phyloP scores from a whole-genome alignment of 2,329 filamentous ascomycete genomes.

The Emericellopsis atlantica region DNA sequence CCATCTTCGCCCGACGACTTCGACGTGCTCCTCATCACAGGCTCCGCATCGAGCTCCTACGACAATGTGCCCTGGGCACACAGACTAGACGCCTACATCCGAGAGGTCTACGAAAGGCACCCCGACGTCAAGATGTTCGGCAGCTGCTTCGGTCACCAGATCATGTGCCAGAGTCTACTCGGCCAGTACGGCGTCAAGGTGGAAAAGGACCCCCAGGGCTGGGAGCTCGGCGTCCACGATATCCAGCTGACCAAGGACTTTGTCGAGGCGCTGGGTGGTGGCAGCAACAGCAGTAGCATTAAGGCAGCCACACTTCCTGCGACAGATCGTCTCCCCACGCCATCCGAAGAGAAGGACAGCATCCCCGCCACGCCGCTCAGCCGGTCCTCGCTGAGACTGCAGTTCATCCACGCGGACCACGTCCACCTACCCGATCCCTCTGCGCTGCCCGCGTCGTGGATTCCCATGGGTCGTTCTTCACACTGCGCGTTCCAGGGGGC shows the following conservation, averaged over 20 bases:
- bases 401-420: conserved; percentile 23
- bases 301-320: conserved; percentile 1
- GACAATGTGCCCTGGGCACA: conserved; percentile 10
- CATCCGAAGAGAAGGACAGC: neutral
- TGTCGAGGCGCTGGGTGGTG: conserved; percentile 3
- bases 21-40: conserved; percentile 24
- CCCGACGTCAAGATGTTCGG: conserved; percentile 23
- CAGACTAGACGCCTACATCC: conserved; percentile 9
- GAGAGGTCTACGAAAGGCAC: conserved; percentile 12
- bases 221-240: conserved; percentile 16
- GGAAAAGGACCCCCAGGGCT: conserved; percentile 13
- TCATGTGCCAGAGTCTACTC: conserved; percentile 23
- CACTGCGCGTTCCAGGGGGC: conserved; percentile 24
- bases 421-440: conserved; percentile 7
- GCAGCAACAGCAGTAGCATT: neutral
- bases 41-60: conserved; percentile 20
- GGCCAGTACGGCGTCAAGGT: conserved; percentile 11
- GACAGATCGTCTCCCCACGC: neutral
- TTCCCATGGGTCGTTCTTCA: conserved; percentile 9
- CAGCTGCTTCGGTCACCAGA: conserved; percentile 29
- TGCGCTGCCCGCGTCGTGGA: conserved; percentile 5
- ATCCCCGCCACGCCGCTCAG: neutral
- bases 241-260: conserved; percentile 12
- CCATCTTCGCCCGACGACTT: conserved; percentile 14
- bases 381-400: conserved; percentile 9